These are phyloP conservation scores for Melanogaster broomeanus DNA, from an alignment of 768 basidiomycete species.

Conservation along the genomic window DNA sequence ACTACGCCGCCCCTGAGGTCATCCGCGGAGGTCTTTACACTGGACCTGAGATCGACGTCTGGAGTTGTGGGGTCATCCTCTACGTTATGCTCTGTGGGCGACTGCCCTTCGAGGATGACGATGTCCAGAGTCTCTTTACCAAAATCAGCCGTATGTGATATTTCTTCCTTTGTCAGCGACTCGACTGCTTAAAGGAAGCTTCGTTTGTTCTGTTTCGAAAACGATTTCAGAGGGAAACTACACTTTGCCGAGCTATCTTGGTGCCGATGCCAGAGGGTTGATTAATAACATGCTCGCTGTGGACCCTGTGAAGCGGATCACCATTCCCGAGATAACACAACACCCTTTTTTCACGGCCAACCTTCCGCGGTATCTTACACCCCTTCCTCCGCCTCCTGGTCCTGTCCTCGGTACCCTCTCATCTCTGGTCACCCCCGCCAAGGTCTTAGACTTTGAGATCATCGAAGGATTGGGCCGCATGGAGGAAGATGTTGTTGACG, in stretches of 20 bases:
- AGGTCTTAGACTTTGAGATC: slow-evolving; percentile 73
- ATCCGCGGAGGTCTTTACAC: slow-evolving; percentile 94
- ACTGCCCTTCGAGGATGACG: slow-evolving; percentile 96
- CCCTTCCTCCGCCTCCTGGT: slow-evolving; percentile 75
- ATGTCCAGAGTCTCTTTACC: slow-evolving; percentile 88
- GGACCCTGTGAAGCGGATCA: slow-evolving; percentile 94
- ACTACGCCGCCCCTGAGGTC: slow-evolving; percentile 98
- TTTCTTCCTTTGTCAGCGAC: neutral
- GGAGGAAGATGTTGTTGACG: slow-evolving; percentile 88
- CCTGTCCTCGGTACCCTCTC: slow-evolving; percentile 76
- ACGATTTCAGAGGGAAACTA: slow-evolving; percentile 74
- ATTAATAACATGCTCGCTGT: slow-evolving; percentile 90
- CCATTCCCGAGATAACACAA: slow-evolving; percentile 85
- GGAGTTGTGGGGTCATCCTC: slow-evolving; percentile 98
- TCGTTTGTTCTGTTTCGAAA: neutral
- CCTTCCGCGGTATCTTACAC: slow-evolving; percentile 82
- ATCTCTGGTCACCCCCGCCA: slow-evolving; percentile 68
- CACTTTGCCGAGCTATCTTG: slow-evolving; percentile 81
- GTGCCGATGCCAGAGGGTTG: slow-evolving; percentile 73
- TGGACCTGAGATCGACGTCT: slow-evolving; percentile 98
- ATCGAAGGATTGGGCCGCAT: slow-evolving; percentile 93
- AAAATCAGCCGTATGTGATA: slow-evolving; percentile 84
- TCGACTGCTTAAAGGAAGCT: neutral
- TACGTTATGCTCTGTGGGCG: slow-evolving; percentile 97
- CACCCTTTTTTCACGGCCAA: slow-evolving; percentile 90